Conservation (phyloP, 2,329 filamentous ascomycete genomes). For the Neonectria faginata region DNA sequence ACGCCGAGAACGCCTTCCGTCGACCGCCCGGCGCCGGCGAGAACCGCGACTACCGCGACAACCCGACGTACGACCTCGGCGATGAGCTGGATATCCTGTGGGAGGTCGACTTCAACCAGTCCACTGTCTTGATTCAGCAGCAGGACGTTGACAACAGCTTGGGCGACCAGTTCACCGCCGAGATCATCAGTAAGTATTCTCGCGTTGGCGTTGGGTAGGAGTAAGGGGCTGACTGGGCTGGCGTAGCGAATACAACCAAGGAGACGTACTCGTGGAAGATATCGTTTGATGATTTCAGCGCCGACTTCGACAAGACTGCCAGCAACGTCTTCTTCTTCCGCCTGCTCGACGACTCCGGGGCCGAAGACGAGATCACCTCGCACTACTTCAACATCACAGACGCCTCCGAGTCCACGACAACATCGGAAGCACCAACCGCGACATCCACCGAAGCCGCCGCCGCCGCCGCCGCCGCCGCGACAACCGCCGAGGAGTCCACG, state of each 20-base stretch:
- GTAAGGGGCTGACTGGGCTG: background rate
- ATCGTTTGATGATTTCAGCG: background rate
- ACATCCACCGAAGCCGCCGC: background rate
- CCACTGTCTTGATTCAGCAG: background rate
- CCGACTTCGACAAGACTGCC: background rate
- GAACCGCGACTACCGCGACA: background rate
- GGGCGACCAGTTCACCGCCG: background rate
- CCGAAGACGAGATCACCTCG: background rate
- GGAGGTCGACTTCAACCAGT: background rate
- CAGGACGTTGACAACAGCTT: background rate
- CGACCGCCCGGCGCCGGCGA: background rate
- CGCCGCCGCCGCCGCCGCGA: too few relatives aligned
- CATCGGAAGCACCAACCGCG: background rate
- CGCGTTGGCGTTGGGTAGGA: too few relatives aligned
- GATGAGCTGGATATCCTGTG: background rate
- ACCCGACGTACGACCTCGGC: background rate
- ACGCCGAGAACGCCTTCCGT: background rate
- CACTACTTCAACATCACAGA: background rate
- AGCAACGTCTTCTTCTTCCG: slow-evolving; percentile 2
- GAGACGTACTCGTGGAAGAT: background rate
- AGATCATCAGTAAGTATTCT: background rate
- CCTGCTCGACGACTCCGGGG: background rate
- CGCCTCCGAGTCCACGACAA: background rate
- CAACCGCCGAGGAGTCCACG: too few relatives aligned
- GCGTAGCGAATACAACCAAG: background rate